Evolutionary conservation across 2,329 filamentous ascomycete genomes (phyloP).

Genomic region (Nannizziopsis arthrosporioides): DNA sequence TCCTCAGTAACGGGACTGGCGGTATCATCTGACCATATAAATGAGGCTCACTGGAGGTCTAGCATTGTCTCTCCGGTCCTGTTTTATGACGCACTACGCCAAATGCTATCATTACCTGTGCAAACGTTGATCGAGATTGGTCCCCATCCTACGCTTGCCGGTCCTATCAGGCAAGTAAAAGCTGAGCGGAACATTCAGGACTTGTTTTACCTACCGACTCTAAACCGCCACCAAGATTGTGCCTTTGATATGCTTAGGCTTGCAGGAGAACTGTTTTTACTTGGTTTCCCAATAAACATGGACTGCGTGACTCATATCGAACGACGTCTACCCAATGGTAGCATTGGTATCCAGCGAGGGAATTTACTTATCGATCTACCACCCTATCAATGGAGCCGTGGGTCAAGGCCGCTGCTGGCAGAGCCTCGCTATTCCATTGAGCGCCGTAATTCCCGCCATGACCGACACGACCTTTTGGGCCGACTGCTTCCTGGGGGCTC

Average conservation of each 20-base stretch:
- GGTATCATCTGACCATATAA: background rate
- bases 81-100: background rate
- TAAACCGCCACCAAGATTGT: constrained; percentile 9
- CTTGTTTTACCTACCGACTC: constrained; percentile 1
- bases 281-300: background rate
- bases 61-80: constrained; percentile 11
- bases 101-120: background rate
- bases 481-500: constrained; percentile 20
- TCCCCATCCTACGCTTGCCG: constrained; percentile 14
- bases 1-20: background rate
- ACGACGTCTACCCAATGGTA: background rate
- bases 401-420: background rate
- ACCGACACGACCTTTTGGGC: constrained; percentile 19
- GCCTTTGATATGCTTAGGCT: constrained; percentile 1
- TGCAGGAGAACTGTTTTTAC: constrained; percentile 9
- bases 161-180: constrained; percentile 14
- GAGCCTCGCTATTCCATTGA: constrained; percentile 9
- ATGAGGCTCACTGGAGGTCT: background rate
- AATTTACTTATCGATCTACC: constrained; percentile 11
- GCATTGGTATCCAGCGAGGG: background rate
- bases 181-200: background rate
- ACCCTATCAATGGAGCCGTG: constrained; percentile 15
- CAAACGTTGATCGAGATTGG: constrained; percentile 13
- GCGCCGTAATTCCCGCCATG: background rate
- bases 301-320: background rate